Evolutionary conservation across 257 asterid genomes (phyloP), one percentile per base, ranked within the genome.

Genomic region (Penstemon barbatus): DNA sequence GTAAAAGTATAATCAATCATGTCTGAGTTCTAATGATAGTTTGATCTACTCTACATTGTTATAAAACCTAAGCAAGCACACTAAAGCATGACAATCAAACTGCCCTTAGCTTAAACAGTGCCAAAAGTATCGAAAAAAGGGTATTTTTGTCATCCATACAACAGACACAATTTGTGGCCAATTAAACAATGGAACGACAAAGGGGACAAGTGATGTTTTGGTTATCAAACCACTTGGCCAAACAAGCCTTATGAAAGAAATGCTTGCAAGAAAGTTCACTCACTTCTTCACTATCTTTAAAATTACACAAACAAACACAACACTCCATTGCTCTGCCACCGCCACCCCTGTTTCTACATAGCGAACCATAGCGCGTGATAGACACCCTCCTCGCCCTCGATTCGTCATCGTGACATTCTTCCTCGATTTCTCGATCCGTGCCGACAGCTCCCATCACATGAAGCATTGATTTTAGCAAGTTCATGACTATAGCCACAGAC

Each of bases 201-300:
- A 79, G 81, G n/a, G 82, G 84, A 48, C 84, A 77, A 42, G 77
- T 74, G 11, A 45, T 46, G 6, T 77, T 82, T 9, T 80, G 77
- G 6, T 75, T 69, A 15, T 65, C 72, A 56, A 82, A 70, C 87
- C 83, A 79, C 63, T 72, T 77, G 3, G 65, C 79, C 65, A 82
- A 67, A 74, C 84, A 82, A 43, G 58, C 64, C 37, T 59, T 69
- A 13, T 82, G 84, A 61, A 82, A 82, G 68, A 82, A 74, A 69
- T 82, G 84, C 66, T 76, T 68, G 69, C 87, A 82, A 51, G 77
- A 71, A 54, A 82, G 67, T 70, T 77, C 79, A n/a, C 82, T 69
- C 58, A 77, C 76, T 55, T 74, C 74, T 49, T 77, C 82, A 4
- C 71, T 52, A 4, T 4, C 74, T 62, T 74, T 59, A 51, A 74